Evolutionary conservation across 768 basidiomycete species (phyloP), one percentile per base, ranked within the genome.

Genomic region (Russula abietina): DNA sequence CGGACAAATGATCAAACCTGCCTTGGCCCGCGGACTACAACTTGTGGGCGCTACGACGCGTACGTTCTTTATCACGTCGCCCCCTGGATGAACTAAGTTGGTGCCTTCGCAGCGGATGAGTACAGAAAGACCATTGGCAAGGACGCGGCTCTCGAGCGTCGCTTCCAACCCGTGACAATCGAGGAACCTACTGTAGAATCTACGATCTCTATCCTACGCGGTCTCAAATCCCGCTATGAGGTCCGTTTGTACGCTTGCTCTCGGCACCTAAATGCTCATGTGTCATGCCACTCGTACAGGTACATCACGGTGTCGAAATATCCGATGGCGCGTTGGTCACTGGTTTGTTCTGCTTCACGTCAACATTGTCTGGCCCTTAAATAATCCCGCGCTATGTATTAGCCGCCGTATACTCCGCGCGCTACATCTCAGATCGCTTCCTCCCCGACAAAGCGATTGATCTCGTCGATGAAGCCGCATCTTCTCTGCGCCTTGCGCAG

Each of bases 381-480:
- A 30, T 28, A 30, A 57, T 11, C 22, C 33, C 41, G n/a, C 58
- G 19, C 19, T 38, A 22, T 28, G 51, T 39, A 32, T 30, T 60
- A 87, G 93, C 93, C 28, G 91, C 92, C 0, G 84, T 93, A 2
- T 94, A 95, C 67, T 78, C 83, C 7, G 84, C 91, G 26, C 83
- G 91, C 19, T 95, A 95, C 69, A 87, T 96, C 66, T 87, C 91
- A 0, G 90, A 93, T 71, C 81, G 93, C 4, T 94, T 83, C 72
- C 80, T 96, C 1, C 93, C 93, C 0, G 93, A 97, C 75, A 95
- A 95, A 71, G 89, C 91, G 11, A 91, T 93, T 48, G 92, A 96
- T 72, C 80, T 97, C 3, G 84, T 98, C 0, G 96, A 98, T 73
- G 96, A 98, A 73, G 94, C 94, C 3, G 89, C 91, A 0, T 90